phyloP scores from a whole-genome alignment of 371 early-diverging fungal genomes.

The Apophysomyces ossiformis region DNA sequence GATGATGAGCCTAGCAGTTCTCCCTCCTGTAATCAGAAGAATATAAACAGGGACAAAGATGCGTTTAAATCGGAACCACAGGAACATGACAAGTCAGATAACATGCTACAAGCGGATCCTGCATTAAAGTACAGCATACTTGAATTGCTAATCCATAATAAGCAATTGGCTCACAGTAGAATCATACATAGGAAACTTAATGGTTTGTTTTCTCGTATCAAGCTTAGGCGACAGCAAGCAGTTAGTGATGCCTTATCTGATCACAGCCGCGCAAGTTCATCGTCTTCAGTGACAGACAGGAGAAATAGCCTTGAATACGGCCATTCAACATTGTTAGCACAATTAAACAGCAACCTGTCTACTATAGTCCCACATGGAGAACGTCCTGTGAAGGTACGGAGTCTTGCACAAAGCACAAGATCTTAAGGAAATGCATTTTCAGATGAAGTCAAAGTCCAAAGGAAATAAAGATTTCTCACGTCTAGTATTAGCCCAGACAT shows the following conservation, averaged over 20 bases:
- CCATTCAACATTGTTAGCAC: slow-evolving; percentile 3
- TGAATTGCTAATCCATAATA: too few species aligned
- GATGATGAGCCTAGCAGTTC: not conserved
- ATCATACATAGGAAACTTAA: not conserved
- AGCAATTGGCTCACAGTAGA: not conserved
- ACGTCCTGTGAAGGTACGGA: slow-evolving; percentile 42
- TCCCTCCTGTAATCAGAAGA: not conserved
- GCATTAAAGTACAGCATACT: not conserved
- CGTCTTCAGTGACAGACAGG: not conserved
- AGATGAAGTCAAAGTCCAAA: slow-evolving; percentile 42
- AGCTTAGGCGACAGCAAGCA: not conserved
- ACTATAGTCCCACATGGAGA: slow-evolving; percentile 30
- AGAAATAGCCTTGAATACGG: slow-evolving; percentile 22
- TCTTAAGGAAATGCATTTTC: not conserved
- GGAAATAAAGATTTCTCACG: slow-evolving; percentile 33
- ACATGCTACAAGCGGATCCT: not conserved
- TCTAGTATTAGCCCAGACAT: slow-evolving; percentile 40
- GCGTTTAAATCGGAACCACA: not conserved
- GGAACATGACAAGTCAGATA: not conserved
- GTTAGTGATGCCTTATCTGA: not conserved
- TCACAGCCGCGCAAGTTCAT: not conserved
- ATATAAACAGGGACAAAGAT: not conserved
- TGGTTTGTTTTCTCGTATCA: slow-evolving; percentile 10
- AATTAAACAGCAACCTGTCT: not conserved
- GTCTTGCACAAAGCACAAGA: not conserved